Conservation (phyloP, 2,329 filamentous ascomycete species). For the Aphanocladium album region DNA sequence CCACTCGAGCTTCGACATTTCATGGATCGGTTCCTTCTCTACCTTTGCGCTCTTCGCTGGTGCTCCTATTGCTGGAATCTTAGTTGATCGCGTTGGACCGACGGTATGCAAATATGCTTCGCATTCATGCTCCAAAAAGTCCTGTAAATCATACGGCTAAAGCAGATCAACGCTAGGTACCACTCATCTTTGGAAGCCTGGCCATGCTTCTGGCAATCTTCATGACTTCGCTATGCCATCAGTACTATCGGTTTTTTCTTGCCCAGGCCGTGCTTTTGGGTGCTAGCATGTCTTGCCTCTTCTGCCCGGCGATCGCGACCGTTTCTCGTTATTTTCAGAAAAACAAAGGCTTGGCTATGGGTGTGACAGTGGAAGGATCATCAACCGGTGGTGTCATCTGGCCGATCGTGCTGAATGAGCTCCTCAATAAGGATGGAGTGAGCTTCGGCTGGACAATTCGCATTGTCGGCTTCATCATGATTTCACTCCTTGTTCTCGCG, state of each 20-base stretch:
- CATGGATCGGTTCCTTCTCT: slow-evolving; percentile 31
- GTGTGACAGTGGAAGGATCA: slow-evolving; percentile 68
- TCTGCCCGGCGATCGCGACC: slow-evolving; percentile 70
- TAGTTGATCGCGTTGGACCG: slow-evolving; percentile 32
- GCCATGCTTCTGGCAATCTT: slow-evolving; percentile 1
- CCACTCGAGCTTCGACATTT: slow-evolving; percentile 26
- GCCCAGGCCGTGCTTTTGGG: slow-evolving; percentile 68
- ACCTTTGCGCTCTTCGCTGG: slow-evolving; percentile 32
- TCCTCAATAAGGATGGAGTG: slow-evolving; percentile 35
- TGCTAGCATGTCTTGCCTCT: slow-evolving; percentile 66
- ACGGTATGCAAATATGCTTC: slow-evolving; percentile 18
- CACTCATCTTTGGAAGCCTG: not conserved
- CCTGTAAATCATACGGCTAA: not conserved
- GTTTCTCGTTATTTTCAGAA: slow-evolving; percentile 72
- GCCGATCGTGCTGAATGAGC: slow-evolving; percentile 38
- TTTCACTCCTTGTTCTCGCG: slow-evolving; percentile 39
- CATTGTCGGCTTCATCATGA: slow-evolving; percentile 35
- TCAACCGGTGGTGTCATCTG: slow-evolving; percentile 63
- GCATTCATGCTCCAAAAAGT: not conserved
- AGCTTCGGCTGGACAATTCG: slow-evolving; percentile 41
- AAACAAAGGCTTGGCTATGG: slow-evolving; percentile 69
- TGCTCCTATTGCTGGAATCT: slow-evolving; percentile 30
- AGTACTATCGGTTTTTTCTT: slow-evolving; percentile 78
- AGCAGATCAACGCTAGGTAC: not conserved
- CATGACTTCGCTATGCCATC: not conserved